Evolutionary conservation across 371 early-diverging fungal genomes (phyloP).

Genomic region (Lichtheimia corymbifera): DNA sequence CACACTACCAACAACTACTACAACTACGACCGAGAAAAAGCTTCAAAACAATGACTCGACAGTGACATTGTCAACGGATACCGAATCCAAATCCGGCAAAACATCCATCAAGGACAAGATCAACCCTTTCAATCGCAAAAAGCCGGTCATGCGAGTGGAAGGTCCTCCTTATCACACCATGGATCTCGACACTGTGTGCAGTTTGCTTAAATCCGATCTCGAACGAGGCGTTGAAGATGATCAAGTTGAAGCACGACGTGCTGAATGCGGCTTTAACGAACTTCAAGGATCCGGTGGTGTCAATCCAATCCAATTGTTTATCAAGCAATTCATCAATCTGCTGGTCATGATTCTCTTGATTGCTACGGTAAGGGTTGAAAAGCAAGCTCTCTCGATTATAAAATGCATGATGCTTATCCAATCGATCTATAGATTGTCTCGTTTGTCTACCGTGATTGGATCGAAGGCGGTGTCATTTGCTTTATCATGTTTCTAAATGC

Average conservation of each 20-base stretch:
- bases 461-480: slow-evolving; percentile 72
- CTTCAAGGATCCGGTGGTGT: slow-evolving; percentile 72
- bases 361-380: slow-evolving; percentile 53
- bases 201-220: slow-evolving; percentile 58
- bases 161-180: slow-evolving; percentile 57
- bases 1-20: background rate
- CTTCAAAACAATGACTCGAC: slow-evolving; percentile 21
- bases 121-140: slow-evolving; percentile 30
- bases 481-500: slow-evolving; percentile 83
- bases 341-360: slow-evolving; percentile 82
- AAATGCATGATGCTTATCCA: background rate
- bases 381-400: background rate
- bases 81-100: slow-evolving; percentile 36
- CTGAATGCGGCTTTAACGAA: slow-evolving; percentile 69
- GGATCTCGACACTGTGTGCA: slow-evolving; percentile 57
- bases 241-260: slow-evolving; percentile 49
- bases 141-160: slow-evolving; percentile 22
- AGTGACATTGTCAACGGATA: slow-evolving; percentile 29
- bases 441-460: slow-evolving; percentile 63
- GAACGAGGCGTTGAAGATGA: slow-evolving; percentile 63
- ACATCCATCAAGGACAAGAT: slow-evolving; percentile 38
- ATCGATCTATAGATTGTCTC: slow-evolving; percentile 49
- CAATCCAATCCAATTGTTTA: slow-evolving; percentile 62
- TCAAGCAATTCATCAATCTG: slow-evolving; percentile 78
- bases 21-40: slow-evolving; percentile 13